Evolutionary conservation across 305 asterid species (phyloP), one percentile per base, ranked within the genome.

Genomic region (Fraxinus baroniana): DNA sequence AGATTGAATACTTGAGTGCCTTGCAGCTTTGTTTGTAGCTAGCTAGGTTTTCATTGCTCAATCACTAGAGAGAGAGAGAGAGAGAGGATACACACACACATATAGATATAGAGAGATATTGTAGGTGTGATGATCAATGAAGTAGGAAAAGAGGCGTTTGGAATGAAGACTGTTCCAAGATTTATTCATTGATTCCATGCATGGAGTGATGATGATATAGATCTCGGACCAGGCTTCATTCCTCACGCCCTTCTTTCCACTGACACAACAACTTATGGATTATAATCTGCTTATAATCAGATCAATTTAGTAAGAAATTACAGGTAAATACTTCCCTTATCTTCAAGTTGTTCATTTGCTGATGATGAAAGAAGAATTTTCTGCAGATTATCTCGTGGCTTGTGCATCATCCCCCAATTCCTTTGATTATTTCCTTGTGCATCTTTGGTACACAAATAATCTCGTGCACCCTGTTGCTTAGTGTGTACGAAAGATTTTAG

Each of bases 171-270:
- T 70, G 75, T 30, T 70, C 75, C 75, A 70, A 70, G 75, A 70
- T 70, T 70, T 70, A 10, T 70, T 70, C 75, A 30, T 13, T 28
- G 75, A 70, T 28, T 70, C 20, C 75, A 28, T 70, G 75, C 75
- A 70, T 70, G 39, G 41, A 68, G 74, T 68, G 20, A 5, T 30
- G 39, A 30, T 70, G 74, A 66, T 66, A 64, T 64, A 64, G 3
- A 70, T 88, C 87, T 88, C 91, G 91, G 91, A 88, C 90, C 91
- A 88, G 91, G 91, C 91, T 88, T 88, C 91, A 86, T 88, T 88
- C 91, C 85, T 83, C 82, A 86, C 88, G 12, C 88, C 70, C 72
- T 81, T 79, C 76, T 85, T 88, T 88, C 81, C 81, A 82, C 36
- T 0, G 35, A 1, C 20, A 68, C 24, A 62, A 18, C 30, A 62